Evolutionary conservation across 768 basidiomycete species (phyloP), one percentile per base, ranked within the genome.

Genomic region (Fomitopsis pulvina): DNA sequence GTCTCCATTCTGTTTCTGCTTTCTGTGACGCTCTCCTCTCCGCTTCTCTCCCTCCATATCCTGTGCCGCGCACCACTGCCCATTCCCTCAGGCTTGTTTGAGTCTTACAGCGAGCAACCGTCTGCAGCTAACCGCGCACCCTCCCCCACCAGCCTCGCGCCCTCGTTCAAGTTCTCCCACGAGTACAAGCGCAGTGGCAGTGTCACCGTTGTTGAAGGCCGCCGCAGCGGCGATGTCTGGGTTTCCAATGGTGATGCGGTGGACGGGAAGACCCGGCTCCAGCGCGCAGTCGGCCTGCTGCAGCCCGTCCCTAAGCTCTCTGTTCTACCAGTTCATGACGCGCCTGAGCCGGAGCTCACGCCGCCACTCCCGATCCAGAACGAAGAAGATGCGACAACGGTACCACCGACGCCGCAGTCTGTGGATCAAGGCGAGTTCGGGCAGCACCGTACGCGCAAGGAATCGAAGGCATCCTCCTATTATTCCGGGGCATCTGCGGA

Each of bases 181-280:
- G 76, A 80, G 46, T 81, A 79, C 64, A 85, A 83, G 62, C 77
- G 78, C 48, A 83, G 81, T 63, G 78, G 74, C 41, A 80, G 77
- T 52, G 55, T 68, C 45, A 85, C 82, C 18, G 78, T 85, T 34
- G 79, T 87, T 20, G 83, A 87, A 63, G 79, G 78, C 25, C 77
- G 82, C 27, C 80, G 82, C 41, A 85, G 83, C 56, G 82, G 83
- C 22, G 85, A 87, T 57, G 79, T 87, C 25, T 87, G 86, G 86
- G 65, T 87, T 55, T 63, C 77, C 11, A 83, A 82, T 47, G 83
- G 85, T n/a, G 79, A 87, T 52, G 85, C 85, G 6, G 68, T 83
- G 20, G 81, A 83, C 43, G 81, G 81, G 1, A 84, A 81, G 63
- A 68, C 68, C 48, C 83, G 80, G 57, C 55, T 85, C 26, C 71